Conservation (phyloP, 2,329 filamentous ascomycete genomes). For the Aspergillus arachidicola region DNA sequence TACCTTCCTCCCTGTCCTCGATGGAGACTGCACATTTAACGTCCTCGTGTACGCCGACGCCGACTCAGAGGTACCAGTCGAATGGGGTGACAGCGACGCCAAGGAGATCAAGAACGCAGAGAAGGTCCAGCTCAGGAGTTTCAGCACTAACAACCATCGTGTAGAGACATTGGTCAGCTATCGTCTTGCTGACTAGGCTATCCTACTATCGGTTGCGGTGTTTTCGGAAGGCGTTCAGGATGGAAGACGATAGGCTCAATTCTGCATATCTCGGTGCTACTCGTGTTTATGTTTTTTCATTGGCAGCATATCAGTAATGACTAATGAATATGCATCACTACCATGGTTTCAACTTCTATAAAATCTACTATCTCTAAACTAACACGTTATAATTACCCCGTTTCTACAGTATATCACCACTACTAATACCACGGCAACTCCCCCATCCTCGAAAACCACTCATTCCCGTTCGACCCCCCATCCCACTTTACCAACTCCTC, state of each 20-base stretch:
- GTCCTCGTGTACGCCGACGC: conserved; percentile 97
- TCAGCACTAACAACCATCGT: conserved; percentile 91
- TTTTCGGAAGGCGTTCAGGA: conserved; percentile 23
- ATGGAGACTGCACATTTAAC: conserved; percentile 97
- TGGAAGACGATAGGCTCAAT: conserved; percentile 15
- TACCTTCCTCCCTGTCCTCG: conserved; percentile 91
- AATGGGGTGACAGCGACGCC: conserved; percentile 98
- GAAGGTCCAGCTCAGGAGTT: conserved; percentile 91
- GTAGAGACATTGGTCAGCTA: conserved; percentile 97
- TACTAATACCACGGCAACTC: conserved; percentile 34
- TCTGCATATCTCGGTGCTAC: conserved; percentile 25
- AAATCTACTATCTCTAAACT: not conserved
- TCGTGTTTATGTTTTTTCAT: conserved; percentile 6
- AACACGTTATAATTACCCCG: not conserved
- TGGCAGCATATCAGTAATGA: conserved; percentile 13
- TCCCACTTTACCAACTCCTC: conserved; percentile 34
- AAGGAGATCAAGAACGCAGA: conserved; percentile 95
- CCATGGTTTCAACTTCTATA: not conserved
- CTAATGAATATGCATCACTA: conserved; percentile 20
- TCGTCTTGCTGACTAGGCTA: conserved; percentile 52
- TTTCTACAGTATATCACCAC: not conserved
- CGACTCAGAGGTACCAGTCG: conserved; percentile 92
- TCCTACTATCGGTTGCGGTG: conserved; percentile 12
- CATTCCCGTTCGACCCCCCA: conserved; percentile 29
- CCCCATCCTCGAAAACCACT: conserved; percentile 30